phyloP scores from a whole-genome alignment of 1,284 basidiomycete genomes.

The Pascua guehoae region DNA sequence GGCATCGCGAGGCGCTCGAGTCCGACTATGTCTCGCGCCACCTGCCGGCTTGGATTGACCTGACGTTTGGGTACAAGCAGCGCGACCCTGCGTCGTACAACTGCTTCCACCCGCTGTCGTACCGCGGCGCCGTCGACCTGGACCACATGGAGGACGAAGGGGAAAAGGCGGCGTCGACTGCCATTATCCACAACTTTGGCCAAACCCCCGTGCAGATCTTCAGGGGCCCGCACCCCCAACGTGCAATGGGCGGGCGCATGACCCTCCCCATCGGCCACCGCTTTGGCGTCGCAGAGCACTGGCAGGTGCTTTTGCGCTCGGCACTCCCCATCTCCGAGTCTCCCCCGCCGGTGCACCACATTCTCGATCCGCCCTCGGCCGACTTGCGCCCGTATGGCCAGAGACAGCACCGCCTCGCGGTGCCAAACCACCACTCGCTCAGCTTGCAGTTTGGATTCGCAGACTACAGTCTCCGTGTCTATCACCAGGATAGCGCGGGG shows the following conservation, averaged over 20 bases:
- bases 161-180: conserved; percentile 85
- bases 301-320: conserved; percentile 43
- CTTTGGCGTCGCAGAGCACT: conserved; percentile 71
- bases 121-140: conserved; percentile 86
- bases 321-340: conserved; percentile 50
- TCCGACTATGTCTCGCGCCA: conserved; percentile 82
- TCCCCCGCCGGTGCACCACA: conserved; percentile 60
- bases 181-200: conserved; percentile 93
- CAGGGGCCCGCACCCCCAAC: conserved; percentile 69
- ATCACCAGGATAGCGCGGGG: conserved; percentile 43
- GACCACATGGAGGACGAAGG: conserved; percentile 78
- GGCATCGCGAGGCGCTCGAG: conserved; percentile 84
- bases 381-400: conserved; percentile 30
- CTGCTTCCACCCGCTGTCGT: conserved; percentile 90
- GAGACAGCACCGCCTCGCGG: conserved; percentile 26
- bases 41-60: conserved; percentile 86
- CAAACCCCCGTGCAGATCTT: conserved; percentile 91
- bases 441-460: conserved; percentile 46
- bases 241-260: conserved; percentile 62
- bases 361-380: conserved; percentile 18
- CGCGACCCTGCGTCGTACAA: conserved; percentile 74
- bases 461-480: conserved; percentile 37
- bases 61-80: conserved; percentile 77
- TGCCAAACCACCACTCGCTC: conserved; percentile 23
- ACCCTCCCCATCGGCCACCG: conserved; percentile 65